Conservation (phyloP, 75 land plant species). For the Larix kaempferi region DNA sequence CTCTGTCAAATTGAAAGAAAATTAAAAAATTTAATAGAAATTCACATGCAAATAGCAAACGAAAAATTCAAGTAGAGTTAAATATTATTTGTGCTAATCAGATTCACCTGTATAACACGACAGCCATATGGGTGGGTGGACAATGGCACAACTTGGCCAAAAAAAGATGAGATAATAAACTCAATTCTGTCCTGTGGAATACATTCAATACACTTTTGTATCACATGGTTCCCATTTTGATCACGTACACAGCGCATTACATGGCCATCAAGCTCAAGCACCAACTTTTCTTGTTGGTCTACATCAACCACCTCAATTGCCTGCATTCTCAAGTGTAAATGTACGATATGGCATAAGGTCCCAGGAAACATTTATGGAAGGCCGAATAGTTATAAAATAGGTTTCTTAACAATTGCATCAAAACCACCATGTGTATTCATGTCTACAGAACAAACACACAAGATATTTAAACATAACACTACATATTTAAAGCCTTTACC, state of each 20-base stretch:
- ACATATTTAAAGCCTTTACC: no score
- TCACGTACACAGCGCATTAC: slow-evolving; percentile 83
- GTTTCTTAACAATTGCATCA: no score
- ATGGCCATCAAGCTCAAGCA: slow-evolving; percentile 60
- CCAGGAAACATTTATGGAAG: no score
- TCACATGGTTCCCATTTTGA: slow-evolving; percentile 95
- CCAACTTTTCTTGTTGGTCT: slow-evolving; percentile 66
- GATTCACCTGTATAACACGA: slow-evolving; percentile 66
- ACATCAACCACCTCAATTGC: slow-evolving; percentile 73
- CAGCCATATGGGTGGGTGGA: slow-evolving; percentile 80
- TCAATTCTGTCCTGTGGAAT: slow-evolving; percentile 65
- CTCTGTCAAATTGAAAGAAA: slow-evolving; percentile 45
- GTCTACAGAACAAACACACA: no score
- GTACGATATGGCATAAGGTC: no score
- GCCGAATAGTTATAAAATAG: no score
- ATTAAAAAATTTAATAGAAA: not conserved
- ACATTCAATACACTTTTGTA: slow-evolving; percentile 87
- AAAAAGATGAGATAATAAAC: slow-evolving; percentile 66
- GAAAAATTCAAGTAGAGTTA: no score
- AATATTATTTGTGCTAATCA: no score
- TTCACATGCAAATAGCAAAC: slow-evolving; percentile 5
- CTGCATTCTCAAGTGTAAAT: slow-evolving; percentile 26
- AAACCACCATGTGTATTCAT: no score
- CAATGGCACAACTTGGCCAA: slow-evolving; percentile 56
- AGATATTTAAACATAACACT: no score